phyloP scores from a whole-genome alignment of 2,329 filamentous ascomycete species.

The Bipolaris oryzae region DNA sequence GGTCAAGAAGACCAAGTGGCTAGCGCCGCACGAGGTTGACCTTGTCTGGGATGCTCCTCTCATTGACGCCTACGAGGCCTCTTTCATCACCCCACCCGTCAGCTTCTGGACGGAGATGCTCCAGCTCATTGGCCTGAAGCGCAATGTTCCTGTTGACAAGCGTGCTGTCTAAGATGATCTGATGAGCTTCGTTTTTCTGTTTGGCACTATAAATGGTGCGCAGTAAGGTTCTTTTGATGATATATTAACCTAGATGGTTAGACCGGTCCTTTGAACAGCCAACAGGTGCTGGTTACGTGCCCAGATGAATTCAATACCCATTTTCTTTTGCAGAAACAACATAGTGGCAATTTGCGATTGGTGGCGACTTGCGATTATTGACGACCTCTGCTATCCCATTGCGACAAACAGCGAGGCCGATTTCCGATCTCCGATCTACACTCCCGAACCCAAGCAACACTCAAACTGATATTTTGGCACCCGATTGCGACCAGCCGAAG shows the following conservation, averaged over 20 bases:
- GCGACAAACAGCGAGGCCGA: conserved; percentile 25
- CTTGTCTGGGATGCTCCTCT: conserved; percentile 51
- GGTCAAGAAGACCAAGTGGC: conserved; percentile 61
- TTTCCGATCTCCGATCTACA: not conserved
- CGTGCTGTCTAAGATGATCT: conserved; percentile 26
- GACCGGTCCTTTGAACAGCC: conserved; percentile 17
- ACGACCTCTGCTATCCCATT: conserved; percentile 14
- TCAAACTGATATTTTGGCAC: not conserved
- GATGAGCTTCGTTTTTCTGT: not conserved
- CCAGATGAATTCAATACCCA: conserved; percentile 29
- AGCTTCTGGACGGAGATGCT: conserved; percentile 48
- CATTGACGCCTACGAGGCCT: conserved; percentile 48
- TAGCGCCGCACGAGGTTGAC: conserved; percentile 58
- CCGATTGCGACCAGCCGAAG: conserved; percentile 5
- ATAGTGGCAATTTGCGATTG: conserved; percentile 9
- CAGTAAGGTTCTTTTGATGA: conserved; percentile 6
- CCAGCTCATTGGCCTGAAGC: conserved; percentile 42
- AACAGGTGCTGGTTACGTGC: conserved; percentile 6
- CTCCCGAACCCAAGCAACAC: conserved; percentile 6
- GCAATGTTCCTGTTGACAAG: conserved; percentile 39
- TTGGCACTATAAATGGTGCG: not conserved
- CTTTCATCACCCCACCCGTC: conserved; percentile 51
- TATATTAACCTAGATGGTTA: conserved; percentile 21
- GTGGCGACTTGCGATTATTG: conserved; percentile 1
- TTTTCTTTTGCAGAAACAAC: conserved; percentile 15